Base-by-base conservation (phyloP, 1,139 yeast species). In the Suhomyces wounanorum region DNA sequence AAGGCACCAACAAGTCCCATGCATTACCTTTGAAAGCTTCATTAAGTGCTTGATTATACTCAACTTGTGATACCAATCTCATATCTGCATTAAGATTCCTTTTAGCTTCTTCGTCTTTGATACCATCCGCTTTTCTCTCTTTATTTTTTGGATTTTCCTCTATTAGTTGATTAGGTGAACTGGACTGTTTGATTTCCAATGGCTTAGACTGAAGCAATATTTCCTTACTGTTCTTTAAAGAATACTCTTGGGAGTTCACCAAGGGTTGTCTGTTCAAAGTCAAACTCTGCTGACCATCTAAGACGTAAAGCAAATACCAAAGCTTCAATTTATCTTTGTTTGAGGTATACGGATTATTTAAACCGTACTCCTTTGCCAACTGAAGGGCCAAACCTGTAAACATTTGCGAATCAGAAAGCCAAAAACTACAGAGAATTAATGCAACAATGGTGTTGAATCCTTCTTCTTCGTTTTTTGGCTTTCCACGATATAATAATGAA, bases 251-350 rank as follows among this genome's bases (percentile, higher is more conserved):
- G 1, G 79, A 66, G 49, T 75, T 74, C 9, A 85, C 77, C 45
- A 84, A 64, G 0, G 87, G 83, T 50, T 80, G 79, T 56, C 86
- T 73, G 57, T 82, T 81, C 57, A 78, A 82, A 0, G 86, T 79
- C 59, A 85, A 66, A 57, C 87, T 81, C 59, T 85, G 89, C 58
- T 84, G 89, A 0, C 89, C 89, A 65, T 85, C 91, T 38, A 85
- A 68, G 13, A 84, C 81, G 62, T 82, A 85, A n/a, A 85, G 66
- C 51, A 85, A 69, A 61, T 84, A 85, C 90, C 90, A 85, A 38
- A 85, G 66, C 57, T 83, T 83, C 44, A 84, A 65, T 49, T 81
- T 69, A 48, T 82, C 83, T 53, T 73, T 73, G 68, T 57, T 55
- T 37, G 57, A 51, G 8, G 56, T 53, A 44, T 53, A 47, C 0